phyloP scores from a whole-genome alignment of 805 yeast genomes.

The Naumovozyma castellii region DNA sequence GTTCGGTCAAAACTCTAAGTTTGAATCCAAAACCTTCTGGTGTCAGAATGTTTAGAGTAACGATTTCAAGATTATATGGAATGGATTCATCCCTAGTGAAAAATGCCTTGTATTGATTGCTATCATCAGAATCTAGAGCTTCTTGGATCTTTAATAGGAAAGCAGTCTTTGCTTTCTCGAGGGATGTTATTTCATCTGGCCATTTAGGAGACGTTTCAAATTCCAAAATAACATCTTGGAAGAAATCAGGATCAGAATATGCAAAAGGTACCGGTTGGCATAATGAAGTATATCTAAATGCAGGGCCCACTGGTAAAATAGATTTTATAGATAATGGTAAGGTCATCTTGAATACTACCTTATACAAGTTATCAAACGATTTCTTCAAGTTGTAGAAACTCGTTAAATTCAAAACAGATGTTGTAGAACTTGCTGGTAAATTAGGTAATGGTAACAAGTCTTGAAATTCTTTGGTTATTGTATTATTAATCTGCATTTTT shows the following conservation, averaged over 20 bases:
- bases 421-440: slow-evolving; percentile 46
- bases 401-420: slow-evolving; percentile 37
- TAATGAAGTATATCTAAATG: slow-evolving; percentile 66
- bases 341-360: slow-evolving; percentile 40
- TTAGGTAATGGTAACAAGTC: slow-evolving; percentile 50
- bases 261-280: slow-evolving; percentile 80
- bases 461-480: slow-evolving; percentile 38
- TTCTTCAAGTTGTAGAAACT: slow-evolving; percentile 36
- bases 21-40: slow-evolving; percentile 89
- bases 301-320: slow-evolving; percentile 63
- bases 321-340: slow-evolving; percentile 67
- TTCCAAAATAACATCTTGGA: slow-evolving; percentile 73
- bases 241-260: slow-evolving; percentile 60
- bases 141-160: slow-evolving; percentile 65
- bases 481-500: slow-evolving; percentile 21
- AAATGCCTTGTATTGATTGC: slow-evolving; percentile 47
- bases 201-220: slow-evolving; percentile 86
- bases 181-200: slow-evolving; percentile 85
- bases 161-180: slow-evolving; percentile 87
- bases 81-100: slow-evolving; percentile 58
- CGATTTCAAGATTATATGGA: slow-evolving; percentile 54
- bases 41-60: slow-evolving; percentile 55
- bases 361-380: slow-evolving; percentile 52
- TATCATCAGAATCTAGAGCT: slow-evolving; percentile 34
- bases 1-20: slow-evolving; percentile 67